Base-by-base conservation (phyloP, 2,329 filamentous ascomycete species). In the Colletotrichum cuscutae region DNA sequence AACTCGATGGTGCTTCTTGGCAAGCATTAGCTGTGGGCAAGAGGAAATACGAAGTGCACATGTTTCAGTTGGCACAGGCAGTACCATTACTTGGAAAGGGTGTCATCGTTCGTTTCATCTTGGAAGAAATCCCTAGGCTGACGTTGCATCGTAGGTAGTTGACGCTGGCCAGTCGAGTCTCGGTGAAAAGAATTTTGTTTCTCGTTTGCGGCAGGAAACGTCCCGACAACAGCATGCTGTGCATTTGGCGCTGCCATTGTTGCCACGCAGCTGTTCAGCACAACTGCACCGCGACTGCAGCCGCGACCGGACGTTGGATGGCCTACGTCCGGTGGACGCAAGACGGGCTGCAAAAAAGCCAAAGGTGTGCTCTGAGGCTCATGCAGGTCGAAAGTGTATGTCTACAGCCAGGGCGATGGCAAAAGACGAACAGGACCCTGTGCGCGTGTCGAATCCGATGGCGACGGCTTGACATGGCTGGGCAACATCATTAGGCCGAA, bases 1-100 rank as follows among this genome's bases (percentile, higher is more conserved):
- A 61, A 68, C 49, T 35, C 67, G 57, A 60, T 60, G 60, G 66
- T 65, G 56, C 35, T 42, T 71, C 71, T 73, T 73, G 71, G 71
- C 66, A 71, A 42, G 61, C 28, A 19, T 61, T 61, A 46, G 53
- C 58, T 19, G 32, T 13, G 35, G 37, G 32, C 24, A 54, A 35
- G 56, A 73, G 71, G 71, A 71, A 57, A 71, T 70, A 57, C 46
- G 56, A 65, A 65, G 66, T 61, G 37, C 22, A 56, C 53, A 15
- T 71, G 66, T 73, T 71, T 73, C 71, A 71, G 71, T 61, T 65
- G 56, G 32, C 22, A n/a, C 22, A 57, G 11, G n/a, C 52, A 32
- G 24, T 22, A 53, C 11, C 61, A 53, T 22, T 64, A 42, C 13
- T 62, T 42, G 12, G 37, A 9, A 32, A 53, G 53, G 65, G 30